phyloP scores from a whole-genome alignment of 2,329 filamentous ascomycete species.

The Rosellinia necatrix region DNA sequence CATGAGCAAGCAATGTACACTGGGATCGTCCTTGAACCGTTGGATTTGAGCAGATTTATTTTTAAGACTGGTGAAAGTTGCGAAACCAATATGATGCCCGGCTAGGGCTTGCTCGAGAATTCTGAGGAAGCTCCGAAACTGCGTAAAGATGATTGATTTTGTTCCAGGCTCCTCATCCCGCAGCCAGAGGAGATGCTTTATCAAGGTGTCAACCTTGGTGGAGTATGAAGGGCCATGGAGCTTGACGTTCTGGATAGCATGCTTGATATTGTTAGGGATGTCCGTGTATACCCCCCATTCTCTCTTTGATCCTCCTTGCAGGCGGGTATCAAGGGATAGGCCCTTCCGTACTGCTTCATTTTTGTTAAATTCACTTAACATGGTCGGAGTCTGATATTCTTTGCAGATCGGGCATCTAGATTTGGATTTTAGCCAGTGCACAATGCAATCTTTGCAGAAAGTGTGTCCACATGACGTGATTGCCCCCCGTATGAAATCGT shows the following conservation, averaged over 20 bases:
- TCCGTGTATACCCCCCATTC: slow-evolving; percentile 71
- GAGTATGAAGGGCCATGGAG: slow-evolving; percentile 76
- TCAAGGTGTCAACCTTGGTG: slow-evolving; percentile 85
- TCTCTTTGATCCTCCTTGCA: slow-evolving; percentile 37
- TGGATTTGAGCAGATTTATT: slow-evolving; percentile 59
- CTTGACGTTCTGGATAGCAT: slow-evolving; percentile 81
- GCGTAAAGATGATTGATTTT: slow-evolving; percentile 93
- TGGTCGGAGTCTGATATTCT: slow-evolving; percentile 62
- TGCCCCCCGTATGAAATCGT: slow-evolving; percentile 73
- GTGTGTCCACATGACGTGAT: slow-evolving; percentile 89
- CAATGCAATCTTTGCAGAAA: slow-evolving; percentile 88
- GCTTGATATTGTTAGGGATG: slow-evolving; percentile 71
- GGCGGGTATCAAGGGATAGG: slow-evolving; percentile 24
- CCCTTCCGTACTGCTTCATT: slow-evolving; percentile 75
- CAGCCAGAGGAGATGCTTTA: slow-evolving; percentile 84
- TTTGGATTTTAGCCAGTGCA: slow-evolving; percentile 74
- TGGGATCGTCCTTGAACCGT: slow-evolving; percentile 75
- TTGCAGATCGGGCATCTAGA: slow-evolving; percentile 86
- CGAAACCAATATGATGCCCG: slow-evolving; percentile 73
- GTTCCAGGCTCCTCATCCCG: slow-evolving; percentile 81
- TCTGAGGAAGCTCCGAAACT: slow-evolving; percentile 68
- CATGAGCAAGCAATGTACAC: slow-evolving; percentile 81
- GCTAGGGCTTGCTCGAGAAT: slow-evolving; percentile 73
- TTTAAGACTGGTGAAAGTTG: slow-evolving; percentile 67
- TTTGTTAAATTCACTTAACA: slow-evolving; percentile 83